Evolutionary conservation across 129 eudicot species (phyloP), one percentile per base, ranked within the genome.

Genomic region (Saussurea involucrata): DNA sequence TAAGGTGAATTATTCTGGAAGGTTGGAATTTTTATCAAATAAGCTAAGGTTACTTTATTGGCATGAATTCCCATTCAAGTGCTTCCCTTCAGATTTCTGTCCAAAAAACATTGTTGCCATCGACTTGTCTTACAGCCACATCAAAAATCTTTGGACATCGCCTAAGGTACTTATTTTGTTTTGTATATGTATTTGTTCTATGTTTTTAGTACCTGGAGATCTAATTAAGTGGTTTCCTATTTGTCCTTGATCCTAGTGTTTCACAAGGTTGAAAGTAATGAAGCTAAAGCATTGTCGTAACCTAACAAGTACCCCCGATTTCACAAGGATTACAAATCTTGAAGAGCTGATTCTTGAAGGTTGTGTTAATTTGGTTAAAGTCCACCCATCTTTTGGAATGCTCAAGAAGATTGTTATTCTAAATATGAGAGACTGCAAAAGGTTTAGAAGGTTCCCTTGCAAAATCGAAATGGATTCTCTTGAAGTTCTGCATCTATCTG

Each of bases 71-170:
- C 49, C 68, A 8, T 72, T 24, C 17, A 66, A 49, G 55, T 82
- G 32, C 13, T 29, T 82, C 17, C 85, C 82, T 12, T 37, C 42
- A 40, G 40, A 17, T 34, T 82, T 82, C 10, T 63, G 24, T 29
- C 77, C 82, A 1, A n/a, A 27, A 32, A 82, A 71, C 29, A 79
- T 76, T 69, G 85, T 82, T 76, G 73, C 61, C 37, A 75, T 82
- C 9, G 37, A 76, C 28, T n/a, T 82, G 71, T 28, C 31, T 8
- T 10, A 24, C 24, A 71, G 81, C 44, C 49, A 6, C 22, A 42
- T 82, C 11, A 34, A 63, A 71, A 53, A 64, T 58, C 81, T 81
- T 27, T 75, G 85, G 80, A 28, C 11, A 12, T 40, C 66, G 42
- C 27, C 34, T 34, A 81, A 36, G 85, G 85, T 70, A 77, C 18